Base-by-base conservation (phyloP, 140 eudicot genomes). In the Stevia rebaudiana region DNA sequence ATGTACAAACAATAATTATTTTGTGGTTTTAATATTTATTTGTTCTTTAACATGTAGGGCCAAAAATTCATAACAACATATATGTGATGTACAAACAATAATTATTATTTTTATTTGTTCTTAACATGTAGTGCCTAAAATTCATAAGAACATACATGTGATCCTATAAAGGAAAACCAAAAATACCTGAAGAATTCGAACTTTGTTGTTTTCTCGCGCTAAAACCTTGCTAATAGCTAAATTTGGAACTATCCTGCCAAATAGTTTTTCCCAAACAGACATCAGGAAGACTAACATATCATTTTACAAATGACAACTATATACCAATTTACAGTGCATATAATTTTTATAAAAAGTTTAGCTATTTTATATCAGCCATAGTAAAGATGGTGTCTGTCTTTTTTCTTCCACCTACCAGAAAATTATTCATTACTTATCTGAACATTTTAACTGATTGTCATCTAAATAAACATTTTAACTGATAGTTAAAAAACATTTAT, bases 171-270 rank as follows among this genome's bases (percentile, higher is more conserved):
- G 41, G 56, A 64, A 57, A 65, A 65, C 52, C 56, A 64, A 77
- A 44, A 12, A 28, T 79, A 91, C 98, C 98, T 91, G 98, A 71
- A 87, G 86, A 68, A 91, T 83, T 62, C 96, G 92, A 72, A 91
- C 98, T 87, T 83, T 84, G 82, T 91, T 91, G 79, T 85, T 91
- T 48, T 91, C 98, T 46, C 96, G 83, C 50, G 94, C 80, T 77
- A 91, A 74, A 54, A 91, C 65, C 88, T 83, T 91, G 79, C 98
- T 82, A 75, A 91, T 91, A 31, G 96, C 98, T 78, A 91, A 78
- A 74, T 91, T 91, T 76, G 98, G 96, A 70, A 91, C 96, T 74
- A 91, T 74, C 84, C 96, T 91, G 98, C 80, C 76, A 75, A 77
- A 40, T 55, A 66, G 12, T 65, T 60, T 65, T 51, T 17, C 41